Base-by-base conservation (phyloP, 2,329 filamentous ascomycete genomes). In the Chaetomium sp. region DNA sequence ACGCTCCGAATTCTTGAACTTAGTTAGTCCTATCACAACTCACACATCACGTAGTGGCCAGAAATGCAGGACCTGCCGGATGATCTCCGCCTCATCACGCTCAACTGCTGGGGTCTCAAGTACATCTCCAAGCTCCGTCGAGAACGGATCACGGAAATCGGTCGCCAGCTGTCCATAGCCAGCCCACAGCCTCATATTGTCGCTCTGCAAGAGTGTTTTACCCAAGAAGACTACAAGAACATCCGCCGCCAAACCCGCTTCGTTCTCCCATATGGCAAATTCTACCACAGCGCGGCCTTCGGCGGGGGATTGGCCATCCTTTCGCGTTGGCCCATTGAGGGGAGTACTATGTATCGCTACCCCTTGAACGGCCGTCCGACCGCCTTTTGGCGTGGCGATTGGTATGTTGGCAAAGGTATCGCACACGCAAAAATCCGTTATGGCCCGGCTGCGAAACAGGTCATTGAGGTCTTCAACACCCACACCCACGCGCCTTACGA, bases 61-160 rank as follows among this genome's bases (percentile, higher is more conserved):
- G 19, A 27, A 12, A 52, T 46, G 61, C 58, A 57, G 14, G 53
- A 58, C n/a, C 69, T 67, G 62, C 82, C 79, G 14, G 74, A 74
- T 36, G 79, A 85, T 56, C 81, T 97, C 68, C 86, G 88, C 67
- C 79, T 97, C 63, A 75, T 96, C 62, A 94, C 89, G 4, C 82
- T 96, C 70, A 99, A 99, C 73, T 96, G 91, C 82, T 97, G 94
- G 92, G 94, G 94, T 51, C 84, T 97, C 59, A 92, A 95, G 67
- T 90, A 84, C 74, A 79, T 97, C 66, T 86, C 91, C 51, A 85
- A 86, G 62, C 81, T 88, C 63, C 89, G 91, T 62, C 76, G 80
- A 61, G 86, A 88, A 65, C 89, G 94, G 44, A 80, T 97, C 50
- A 72, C 79, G 35, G 89, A 95, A 70, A 96, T 97, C 66, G 92